These are phyloP conservation scores for Neospora caninum DNA, from an alignment of 169 alveolate species.

Conservation along the genomic window DNA sequence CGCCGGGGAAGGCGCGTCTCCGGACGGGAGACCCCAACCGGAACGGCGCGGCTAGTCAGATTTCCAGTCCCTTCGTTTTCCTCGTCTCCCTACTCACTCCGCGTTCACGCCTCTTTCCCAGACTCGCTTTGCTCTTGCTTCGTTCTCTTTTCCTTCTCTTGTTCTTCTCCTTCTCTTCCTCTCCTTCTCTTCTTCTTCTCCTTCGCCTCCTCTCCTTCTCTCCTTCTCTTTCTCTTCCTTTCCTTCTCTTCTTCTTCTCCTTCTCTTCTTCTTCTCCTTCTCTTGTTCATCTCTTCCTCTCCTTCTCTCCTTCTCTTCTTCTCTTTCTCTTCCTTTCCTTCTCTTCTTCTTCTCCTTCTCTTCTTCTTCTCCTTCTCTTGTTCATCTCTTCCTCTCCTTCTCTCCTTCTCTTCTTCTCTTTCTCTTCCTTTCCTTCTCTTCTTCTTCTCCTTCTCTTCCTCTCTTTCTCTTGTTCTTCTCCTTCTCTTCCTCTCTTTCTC, in stretches of 20 bases:
- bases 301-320: neutral
- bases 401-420: neutral
- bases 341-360: neutral
- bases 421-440: neutral
- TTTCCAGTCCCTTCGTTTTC: neutral
- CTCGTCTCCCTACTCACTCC: neutral
- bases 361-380: no score
- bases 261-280: no score
- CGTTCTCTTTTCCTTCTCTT: neutral
- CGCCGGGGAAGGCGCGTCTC: neutral
- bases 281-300: neutral
- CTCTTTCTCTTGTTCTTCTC: neutral
- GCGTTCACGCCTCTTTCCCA: neutral
- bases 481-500: neutral
- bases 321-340: neutral
- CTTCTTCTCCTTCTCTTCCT: no score
- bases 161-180: neutral
- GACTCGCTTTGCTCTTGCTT: neutral
- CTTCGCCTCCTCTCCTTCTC: neutral
- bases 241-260: no score
- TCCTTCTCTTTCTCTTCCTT: neutral
- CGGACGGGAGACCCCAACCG: no score
- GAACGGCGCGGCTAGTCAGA: neutral
- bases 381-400: no score
- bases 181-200: neutral